phyloP scores from a whole-genome alignment of 495 filamentous ascomycete genomes.

The Penicillium lagena region DNA sequence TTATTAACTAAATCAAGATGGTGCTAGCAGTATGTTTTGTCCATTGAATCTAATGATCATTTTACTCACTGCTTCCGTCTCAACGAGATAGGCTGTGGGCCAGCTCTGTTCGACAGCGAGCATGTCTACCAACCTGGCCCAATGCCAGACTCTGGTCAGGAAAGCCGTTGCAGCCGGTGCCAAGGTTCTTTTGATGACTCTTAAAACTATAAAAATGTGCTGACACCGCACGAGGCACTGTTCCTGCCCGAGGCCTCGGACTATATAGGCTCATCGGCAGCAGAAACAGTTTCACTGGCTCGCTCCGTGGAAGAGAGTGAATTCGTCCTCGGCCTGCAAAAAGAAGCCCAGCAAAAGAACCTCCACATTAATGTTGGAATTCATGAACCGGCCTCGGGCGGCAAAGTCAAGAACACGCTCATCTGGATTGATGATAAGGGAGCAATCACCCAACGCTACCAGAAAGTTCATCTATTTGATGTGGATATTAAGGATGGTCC shows the following conservation, averaged over 20 bases:
- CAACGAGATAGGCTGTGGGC: slow-evolving; percentile 62
- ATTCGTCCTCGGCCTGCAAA: slow-evolving; percentile 69
- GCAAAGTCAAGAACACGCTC: slow-evolving; percentile 55
- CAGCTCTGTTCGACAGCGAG: slow-evolving; percentile 80
- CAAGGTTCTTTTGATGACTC: slow-evolving; percentile 43
- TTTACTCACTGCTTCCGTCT: not conserved
- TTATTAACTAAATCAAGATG: slow-evolving; percentile 12
- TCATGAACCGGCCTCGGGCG: slow-evolving; percentile 63
- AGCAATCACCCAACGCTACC: slow-evolving; percentile 55
- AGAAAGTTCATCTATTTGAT: slow-evolving; percentile 78
- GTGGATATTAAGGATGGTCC: slow-evolving; percentile 61
- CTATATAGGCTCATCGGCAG: slow-evolving; percentile 65
- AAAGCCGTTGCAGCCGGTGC: slow-evolving; percentile 71
- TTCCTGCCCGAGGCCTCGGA: slow-evolving; percentile 92
- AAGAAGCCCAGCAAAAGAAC: slow-evolving; percentile 49
- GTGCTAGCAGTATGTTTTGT: slow-evolving; percentile 28
- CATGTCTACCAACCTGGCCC: slow-evolving; percentile 69
- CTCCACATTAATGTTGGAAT: slow-evolving; percentile 84
- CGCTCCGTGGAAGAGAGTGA: slow-evolving; percentile 46
- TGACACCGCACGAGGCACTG: slow-evolving; percentile 50
- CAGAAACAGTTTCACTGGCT: slow-evolving; percentile 62
- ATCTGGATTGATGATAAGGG: slow-evolving; percentile 66
- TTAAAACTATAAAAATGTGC: not conserved
- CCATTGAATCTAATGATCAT: not conserved
- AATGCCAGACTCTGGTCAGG: slow-evolving; percentile 63